Evolutionary conservation across 73 alveolate species (phyloP), one percentile per base, ranked within the genome.

Genomic region (Tetrahymena malaccensis): DNA sequence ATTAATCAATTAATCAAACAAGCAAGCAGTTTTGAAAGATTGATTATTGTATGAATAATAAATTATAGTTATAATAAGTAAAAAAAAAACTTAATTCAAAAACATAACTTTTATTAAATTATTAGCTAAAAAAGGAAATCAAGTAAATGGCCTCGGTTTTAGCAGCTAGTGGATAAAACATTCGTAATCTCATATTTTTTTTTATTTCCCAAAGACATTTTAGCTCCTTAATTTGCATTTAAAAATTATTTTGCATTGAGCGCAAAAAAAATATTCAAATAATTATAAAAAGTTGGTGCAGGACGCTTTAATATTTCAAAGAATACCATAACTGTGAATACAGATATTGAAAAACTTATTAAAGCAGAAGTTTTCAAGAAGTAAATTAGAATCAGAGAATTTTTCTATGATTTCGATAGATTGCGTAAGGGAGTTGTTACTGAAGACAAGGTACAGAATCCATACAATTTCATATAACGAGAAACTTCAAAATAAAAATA

Each of bases 401-500:
- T 98, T 96, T 98, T 98, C 96, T 84, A 55, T 40, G 99, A 98
- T 96, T 98, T 98, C 57, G 99, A 98, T 95, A 95, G 99, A 93
- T 97, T 98, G 25, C 96, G 99, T 94, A 98, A 98, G 96, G 99
- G 99, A 15, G 94, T 96, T 43, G 99, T 98, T 55, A 97, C 98
- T 84, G 99, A 98, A 93, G 99, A 95, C 55, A 95, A 95, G 96
- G 96, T 94, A 94, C 40, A 43, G 43, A 27, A 56, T 25, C 25
- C n/a, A 56, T 7, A 50, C 1, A 50, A 50, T 50, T 50, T 19
- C 7, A 50, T 50, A 50, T 19, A 2, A 50, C 4, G 83, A 50
- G 13, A 19, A 50, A 8, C 83, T 50, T 15, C 83, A 50, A 50
- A 50, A 10, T 0, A 50, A 40, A 40, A 40, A 6, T 6, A 40